A percentile compares a stretch with the other conserved stretches of the same genome.
phyloP scores from a whole-genome alignment of 1,139 yeast genomes.

The Torulaspora globosa region DNA sequence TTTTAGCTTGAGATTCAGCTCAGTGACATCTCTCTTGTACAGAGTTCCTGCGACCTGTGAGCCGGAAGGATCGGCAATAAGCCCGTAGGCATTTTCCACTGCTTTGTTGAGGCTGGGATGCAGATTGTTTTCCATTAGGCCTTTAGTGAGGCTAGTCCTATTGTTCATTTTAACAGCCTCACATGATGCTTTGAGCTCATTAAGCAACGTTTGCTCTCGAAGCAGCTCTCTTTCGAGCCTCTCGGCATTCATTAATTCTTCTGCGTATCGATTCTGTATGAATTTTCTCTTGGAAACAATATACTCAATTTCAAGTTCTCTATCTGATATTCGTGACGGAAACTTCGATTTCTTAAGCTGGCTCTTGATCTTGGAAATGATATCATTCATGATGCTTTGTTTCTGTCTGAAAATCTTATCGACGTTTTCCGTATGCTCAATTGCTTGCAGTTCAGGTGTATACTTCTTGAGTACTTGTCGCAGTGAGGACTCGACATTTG shows the following conservation, averaged over 20 bases:
- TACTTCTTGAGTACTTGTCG: constrained; percentile 26
- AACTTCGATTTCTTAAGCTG: constrained; percentile 25
- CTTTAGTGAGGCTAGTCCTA: constrained; percentile 20
- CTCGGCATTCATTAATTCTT: constrained; percentile 28
- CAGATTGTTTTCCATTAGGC: constrained; percentile 22
- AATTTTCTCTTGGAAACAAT: constrained; percentile 32
- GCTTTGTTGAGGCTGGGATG: constrained; percentile 32
- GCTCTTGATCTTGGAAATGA: constrained; percentile 24
- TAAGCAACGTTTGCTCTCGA: constrained; percentile 21
- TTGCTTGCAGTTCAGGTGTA: constrained; percentile 19
- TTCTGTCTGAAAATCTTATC: constrained; percentile 21
- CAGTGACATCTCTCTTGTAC: constrained; percentile 18
- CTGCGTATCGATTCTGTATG: constrained; percentile 28
- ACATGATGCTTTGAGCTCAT: constrained; percentile 19
- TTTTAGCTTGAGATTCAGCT: constrained; percentile 16
- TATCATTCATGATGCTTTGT: constrained; percentile 25
- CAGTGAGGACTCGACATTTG: constrained; percentile 24
- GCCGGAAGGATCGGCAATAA: constrained; percentile 17
- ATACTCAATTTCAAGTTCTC: constrained; percentile 33
- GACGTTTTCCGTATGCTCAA: constrained; percentile 16
- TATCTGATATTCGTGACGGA: constrained; percentile 29
- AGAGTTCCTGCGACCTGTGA: constrained; percentile 8
- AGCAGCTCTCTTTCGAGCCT: constrained; percentile 24
- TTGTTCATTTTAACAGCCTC: constrained; percentile 17
- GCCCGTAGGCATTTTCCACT: constrained; percentile 30